These are phyloP conservation scores for Phytophthora fragariaefolia DNA, from an alignment of 352 stramenopile species.

Conservation along the genomic window DNA sequence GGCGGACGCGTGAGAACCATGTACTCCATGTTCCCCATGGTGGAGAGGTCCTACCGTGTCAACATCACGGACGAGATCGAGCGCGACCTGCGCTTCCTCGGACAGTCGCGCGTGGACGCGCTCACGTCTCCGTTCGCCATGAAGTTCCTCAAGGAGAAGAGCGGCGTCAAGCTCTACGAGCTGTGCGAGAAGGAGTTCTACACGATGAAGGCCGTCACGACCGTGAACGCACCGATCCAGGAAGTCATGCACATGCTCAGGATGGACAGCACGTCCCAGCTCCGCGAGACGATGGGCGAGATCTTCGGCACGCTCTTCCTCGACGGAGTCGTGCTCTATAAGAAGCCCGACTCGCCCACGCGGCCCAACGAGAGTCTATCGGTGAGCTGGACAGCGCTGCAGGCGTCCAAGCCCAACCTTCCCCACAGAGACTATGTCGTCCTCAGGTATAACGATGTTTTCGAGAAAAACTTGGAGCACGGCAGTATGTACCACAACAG, in stretches of 20 bases:
- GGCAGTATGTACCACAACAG: conserved; percentile 58
- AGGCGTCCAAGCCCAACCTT: conserved; percentile 82
- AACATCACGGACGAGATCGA: conserved; percentile 84
- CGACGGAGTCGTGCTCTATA: conserved; percentile 79
- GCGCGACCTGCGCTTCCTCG: conserved; percentile 84
- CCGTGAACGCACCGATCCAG: conserved; percentile 68
- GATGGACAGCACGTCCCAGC: conserved; percentile 70
- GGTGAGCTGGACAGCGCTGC: conserved; percentile 85
- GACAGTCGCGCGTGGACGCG: conserved; percentile 81
- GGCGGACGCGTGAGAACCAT: conserved; percentile 17
- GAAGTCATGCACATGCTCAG: conserved; percentile 85
- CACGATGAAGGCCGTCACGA: conserved; percentile 85
- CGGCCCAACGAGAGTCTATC: conserved; percentile 73
- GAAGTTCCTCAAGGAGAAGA: conserved; percentile 78
- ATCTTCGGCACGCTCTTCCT: conserved; percentile 87
- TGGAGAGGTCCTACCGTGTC: conserved; percentile 86
- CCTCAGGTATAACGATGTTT: conserved; percentile 78
- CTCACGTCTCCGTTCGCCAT: conserved; percentile 85
- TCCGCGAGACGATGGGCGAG: conserved; percentile 84
- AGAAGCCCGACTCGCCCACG: conserved; percentile 53
- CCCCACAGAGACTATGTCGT: conserved; percentile 91
- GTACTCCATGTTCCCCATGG: conserved; percentile 86
- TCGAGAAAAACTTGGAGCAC: conserved; percentile 76
- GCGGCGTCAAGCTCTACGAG: conserved; percentile 78
- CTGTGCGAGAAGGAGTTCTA: conserved; percentile 85